Conservation (phyloP, 2,329 filamentous ascomycete genomes). For the Aurifilum marmelostoma region DNA sequence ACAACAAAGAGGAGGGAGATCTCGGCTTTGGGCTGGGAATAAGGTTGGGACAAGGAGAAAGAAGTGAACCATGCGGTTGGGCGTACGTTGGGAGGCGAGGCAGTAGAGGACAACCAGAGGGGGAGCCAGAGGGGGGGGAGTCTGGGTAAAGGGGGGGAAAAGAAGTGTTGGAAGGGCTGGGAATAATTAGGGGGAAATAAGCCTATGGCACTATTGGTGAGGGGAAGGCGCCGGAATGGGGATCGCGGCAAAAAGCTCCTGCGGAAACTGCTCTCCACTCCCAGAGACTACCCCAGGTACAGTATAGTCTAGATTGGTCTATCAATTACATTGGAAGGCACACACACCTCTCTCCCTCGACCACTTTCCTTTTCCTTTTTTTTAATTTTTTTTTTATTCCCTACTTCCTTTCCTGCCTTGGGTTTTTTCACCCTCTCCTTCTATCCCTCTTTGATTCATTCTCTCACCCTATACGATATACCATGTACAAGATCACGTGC, state of each 20-base stretch:
- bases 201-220: background rate
- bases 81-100: background rate
- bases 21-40: slow-evolving; percentile 24
- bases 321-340: background rate
- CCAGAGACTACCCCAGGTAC: background rate
- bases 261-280: background rate
- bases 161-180: slow-evolving; percentile 5
- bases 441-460: background rate
- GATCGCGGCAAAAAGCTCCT: background rate
- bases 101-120: background rate
- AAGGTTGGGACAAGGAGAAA: slow-evolving; percentile 6
- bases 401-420: no score
- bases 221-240: slow-evolving; percentile 9
- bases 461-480: background rate
- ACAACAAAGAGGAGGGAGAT: background rate
- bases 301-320: background rate
- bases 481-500: background rate
- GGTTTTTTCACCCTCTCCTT: no score
- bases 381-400: no score
- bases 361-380: no score
- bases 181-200: slow-evolving; percentile 11
- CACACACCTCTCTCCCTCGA: background rate
- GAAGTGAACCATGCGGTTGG: background rate
- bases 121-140: background rate
- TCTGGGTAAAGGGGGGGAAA: slow-evolving; percentile 9